These are phyloP conservation scores for Yamadazyma buinensis DNA, from an alignment of 1,139 yeast species.

Conservation along the genomic window DNA sequence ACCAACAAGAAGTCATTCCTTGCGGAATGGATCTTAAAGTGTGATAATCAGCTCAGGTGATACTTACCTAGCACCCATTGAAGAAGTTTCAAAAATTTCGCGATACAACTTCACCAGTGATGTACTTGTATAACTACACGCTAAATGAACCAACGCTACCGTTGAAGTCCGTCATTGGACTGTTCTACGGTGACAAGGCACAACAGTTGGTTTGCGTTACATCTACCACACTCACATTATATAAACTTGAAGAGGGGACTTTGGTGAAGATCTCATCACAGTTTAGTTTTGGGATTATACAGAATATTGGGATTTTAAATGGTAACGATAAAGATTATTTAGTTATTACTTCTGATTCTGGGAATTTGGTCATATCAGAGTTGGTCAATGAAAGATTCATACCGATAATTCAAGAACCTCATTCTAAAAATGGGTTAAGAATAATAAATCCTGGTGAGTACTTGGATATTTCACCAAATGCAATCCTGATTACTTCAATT, in stretches of 20 bases:
- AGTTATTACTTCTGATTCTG: conserved; percentile 79
- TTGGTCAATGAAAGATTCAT: conserved; percentile 40
- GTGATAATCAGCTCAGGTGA: no score
- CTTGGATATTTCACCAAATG: conserved; percentile 64
- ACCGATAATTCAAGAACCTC: conserved; percentile 60
- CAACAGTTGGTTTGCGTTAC: conserved; percentile 66
- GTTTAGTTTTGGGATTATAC: conserved; percentile 57
- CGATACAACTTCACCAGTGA: no score
- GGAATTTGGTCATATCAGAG: conserved; percentile 59
- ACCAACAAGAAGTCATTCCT: no score
- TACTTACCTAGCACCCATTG: conserved; percentile 19
- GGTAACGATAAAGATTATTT: conserved; percentile 58
- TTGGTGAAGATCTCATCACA: conserved; percentile 41
- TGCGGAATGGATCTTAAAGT: no score
- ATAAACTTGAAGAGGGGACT: conserved; percentile 55
- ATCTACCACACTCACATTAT: conserved; percentile 50
- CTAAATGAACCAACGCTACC: conserved; percentile 55
- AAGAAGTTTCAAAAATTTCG: conserved; percentile 1
- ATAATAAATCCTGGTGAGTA: conserved; percentile 75
- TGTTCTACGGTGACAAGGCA: conserved; percentile 54
- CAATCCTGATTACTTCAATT: conserved; percentile 65
- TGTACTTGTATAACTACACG: conserved; percentile 66
- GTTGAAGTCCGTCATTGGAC: conserved; percentile 58
- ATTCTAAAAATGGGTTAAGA: conserved; percentile 71
- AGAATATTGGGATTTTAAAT: conserved; percentile 49